phyloP scores from a whole-genome alignment of 495 filamentous ascomycete genomes.

The Patellaria atrata region DNA sequence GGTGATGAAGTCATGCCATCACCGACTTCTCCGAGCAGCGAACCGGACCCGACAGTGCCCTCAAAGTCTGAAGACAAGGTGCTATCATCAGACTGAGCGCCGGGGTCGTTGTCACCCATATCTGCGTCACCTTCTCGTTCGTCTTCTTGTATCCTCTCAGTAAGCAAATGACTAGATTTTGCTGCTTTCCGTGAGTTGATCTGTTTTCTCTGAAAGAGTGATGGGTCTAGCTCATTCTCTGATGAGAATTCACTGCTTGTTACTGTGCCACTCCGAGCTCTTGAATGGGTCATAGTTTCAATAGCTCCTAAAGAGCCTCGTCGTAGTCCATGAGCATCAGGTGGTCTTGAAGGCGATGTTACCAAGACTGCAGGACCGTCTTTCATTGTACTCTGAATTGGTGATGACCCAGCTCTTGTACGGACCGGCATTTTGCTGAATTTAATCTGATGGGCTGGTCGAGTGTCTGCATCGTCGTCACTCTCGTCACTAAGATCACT shows the following conservation, averaged over 20 bases:
- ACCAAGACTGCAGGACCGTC: conserved; percentile 30
- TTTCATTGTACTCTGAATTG: conserved; percentile 45
- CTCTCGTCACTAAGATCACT: conserved; percentile 94
- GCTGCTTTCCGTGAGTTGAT: conserved; percentile 37
- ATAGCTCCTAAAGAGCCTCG: conserved; percentile 65
- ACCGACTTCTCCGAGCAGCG: conserved; percentile 39
- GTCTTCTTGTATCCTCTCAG: conserved; percentile 28
- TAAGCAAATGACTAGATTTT: conserved; percentile 37
- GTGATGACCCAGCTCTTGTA: conserved; percentile 73
- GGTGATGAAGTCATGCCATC: conserved; percentile 26
- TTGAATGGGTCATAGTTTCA: conserved; percentile 57
- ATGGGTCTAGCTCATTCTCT: conserved; percentile 68
- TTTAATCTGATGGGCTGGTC: conserved; percentile 66
- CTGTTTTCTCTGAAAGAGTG: conserved; percentile 46
- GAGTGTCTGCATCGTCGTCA: conserved; percentile 68
- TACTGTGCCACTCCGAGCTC: conserved; percentile 67
- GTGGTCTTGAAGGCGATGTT: conserved; percentile 33
- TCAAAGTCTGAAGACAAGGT: conserved; percentile 56
- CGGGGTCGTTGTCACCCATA: conserved; percentile 39
- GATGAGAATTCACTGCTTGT: conserved; percentile 89
- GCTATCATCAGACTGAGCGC: conserved; percentile 48
- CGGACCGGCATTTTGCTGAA: conserved; percentile 92
- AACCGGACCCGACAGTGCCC: conserved; percentile 47
- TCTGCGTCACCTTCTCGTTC: conserved; percentile 20
- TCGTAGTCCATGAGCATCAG: conserved; percentile 35